Conservation (phyloP, 2,329 filamentous ascomycete species). For the Pseudogymnoascus sp. region DNA sequence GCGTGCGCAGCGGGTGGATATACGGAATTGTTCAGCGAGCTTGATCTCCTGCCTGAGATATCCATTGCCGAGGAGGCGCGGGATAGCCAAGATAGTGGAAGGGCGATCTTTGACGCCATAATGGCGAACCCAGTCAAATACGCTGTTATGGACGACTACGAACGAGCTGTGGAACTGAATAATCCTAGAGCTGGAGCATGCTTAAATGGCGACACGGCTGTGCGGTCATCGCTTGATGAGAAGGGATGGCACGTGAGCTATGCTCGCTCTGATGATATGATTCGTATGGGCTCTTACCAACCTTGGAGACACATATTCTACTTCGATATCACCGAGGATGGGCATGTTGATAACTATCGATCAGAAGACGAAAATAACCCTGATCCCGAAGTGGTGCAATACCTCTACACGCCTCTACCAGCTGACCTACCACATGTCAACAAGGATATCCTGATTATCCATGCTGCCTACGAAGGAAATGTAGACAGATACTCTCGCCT, state of each 20-base stretch:
- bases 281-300: no score
- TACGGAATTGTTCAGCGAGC: constrained; percentile 29
- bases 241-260: no score
- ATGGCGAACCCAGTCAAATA: constrained; percentile 26
- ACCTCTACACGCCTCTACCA: constrained; percentile 30
- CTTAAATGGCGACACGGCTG: constrained; percentile 33
- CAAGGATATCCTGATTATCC: constrained; percentile 34
- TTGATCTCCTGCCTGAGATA: constrained; percentile 34
- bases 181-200: constrained; percentile 5
- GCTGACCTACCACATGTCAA: constrained; percentile 31
- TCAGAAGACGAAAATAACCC: neutral
- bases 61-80: constrained; percentile 36
- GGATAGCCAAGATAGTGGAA: constrained; percentile 21
- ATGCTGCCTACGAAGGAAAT: constrained; percentile 35
- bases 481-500: constrained; percentile 35
- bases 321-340: neutral
- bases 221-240: constrained; percentile 23
- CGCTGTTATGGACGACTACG: constrained; percentile 34
- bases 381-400: constrained; percentile 11
- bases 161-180: constrained; percentile 16
- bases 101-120: constrained; percentile 29
- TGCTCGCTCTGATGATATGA: no score
- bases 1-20: constrained; percentile 37
- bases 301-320: neutral
- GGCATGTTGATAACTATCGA: neutral